Conservation (phyloP, 2,329 filamentous ascomycete species). For the Claviceps cyperi region DNA sequence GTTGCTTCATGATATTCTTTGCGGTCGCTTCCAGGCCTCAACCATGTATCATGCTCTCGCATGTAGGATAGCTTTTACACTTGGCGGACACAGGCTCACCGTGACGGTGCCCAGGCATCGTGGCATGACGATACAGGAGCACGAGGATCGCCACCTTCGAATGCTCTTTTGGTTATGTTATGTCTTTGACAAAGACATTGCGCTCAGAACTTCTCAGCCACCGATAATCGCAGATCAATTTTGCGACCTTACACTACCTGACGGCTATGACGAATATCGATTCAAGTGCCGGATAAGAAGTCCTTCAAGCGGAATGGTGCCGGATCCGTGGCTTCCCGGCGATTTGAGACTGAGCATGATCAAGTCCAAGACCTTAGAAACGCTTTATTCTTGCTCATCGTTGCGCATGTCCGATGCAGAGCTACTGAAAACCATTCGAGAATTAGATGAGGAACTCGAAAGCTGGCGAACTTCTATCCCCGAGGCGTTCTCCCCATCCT, state of each 20-base stretch:
- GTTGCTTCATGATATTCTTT: slow-evolving; percentile 28
- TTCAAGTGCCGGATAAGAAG: slow-evolving; percentile 6
- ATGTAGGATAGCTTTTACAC: slow-evolving; percentile 32
- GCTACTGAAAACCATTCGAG: slow-evolving; percentile 37
- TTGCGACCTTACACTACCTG: slow-evolving; percentile 36
- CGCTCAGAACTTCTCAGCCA: slow-evolving; percentile 37
- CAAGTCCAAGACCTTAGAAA: slow-evolving; percentile 33
- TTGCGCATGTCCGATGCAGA: slow-evolving; percentile 38
- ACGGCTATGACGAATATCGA: slow-evolving; percentile 14
- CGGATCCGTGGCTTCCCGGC: slow-evolving; percentile 25
- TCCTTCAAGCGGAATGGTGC: neutral
- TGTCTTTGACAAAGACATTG: slow-evolving; percentile 39
- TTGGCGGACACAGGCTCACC: slow-evolving; percentile 28
- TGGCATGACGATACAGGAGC: slow-evolving; percentile 11
- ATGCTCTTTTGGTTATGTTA: slow-evolving; percentile 41
- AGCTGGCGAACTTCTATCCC: slow-evolving; percentile 37
- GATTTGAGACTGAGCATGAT: slow-evolving; percentile 35
- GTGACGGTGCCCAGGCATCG: slow-evolving; percentile 5
- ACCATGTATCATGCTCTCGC: slow-evolving; percentile 29
- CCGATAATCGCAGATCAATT: slow-evolving; percentile 35
- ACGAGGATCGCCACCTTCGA: slow-evolving; percentile 20
- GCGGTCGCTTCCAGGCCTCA: slow-evolving; percentile 31
- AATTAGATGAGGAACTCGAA: slow-evolving; percentile 42
- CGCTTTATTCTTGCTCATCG: slow-evolving; percentile 34
- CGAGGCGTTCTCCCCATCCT: slow-evolving; percentile 26